Percentiles rank a stretch among this genome's conserved stretches.
phyloP scores from a whole-genome alignment of 2,329 filamentous ascomycete species.

The Penicillium olsonii region DNA sequence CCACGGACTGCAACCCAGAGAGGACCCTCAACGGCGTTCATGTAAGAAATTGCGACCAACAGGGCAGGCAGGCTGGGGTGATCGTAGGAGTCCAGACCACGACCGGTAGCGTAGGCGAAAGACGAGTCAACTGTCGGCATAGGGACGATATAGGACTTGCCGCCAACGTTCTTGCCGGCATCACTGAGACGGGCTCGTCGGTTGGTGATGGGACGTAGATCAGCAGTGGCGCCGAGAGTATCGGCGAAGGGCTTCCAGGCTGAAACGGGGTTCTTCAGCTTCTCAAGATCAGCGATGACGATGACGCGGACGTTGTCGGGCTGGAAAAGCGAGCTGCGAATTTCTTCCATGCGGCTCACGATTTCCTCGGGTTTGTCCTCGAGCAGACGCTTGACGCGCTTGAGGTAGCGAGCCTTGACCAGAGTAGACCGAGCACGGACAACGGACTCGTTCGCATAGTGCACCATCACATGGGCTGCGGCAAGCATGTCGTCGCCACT shows the following conservation, averaged over 20 bases:
- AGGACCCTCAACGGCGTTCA: conserved; percentile 90
- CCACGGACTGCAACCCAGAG: conserved; percentile 93
- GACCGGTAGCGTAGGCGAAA: conserved; percentile 74
- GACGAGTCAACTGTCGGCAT: conserved; percentile 93
- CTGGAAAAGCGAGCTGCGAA: conserved; percentile 75
- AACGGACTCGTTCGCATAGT: conserved; percentile 75
- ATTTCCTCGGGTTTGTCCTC: conserved; percentile 74
- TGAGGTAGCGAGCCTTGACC: conserved; percentile 84
- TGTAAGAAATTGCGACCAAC: conserved; percentile 84
- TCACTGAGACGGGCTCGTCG: conserved; percentile 71
- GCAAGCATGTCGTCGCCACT: conserved; percentile 67
- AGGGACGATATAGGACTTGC: conserved; percentile 75
- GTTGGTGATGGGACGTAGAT: conserved; percentile 70
- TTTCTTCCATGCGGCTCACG: conserved; percentile 72
- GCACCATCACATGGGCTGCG: conserved; percentile 71
- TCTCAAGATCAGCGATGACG: conserved; percentile 77
- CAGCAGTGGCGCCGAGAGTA: conserved; percentile 53
- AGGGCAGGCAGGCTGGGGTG: conserved; percentile 80
- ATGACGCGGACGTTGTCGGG: conserved; percentile 84
- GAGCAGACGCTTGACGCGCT: conserved; percentile 78
- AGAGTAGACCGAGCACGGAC: conserved; percentile 77
- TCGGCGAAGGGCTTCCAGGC: conserved; percentile 71
- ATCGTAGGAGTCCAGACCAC: conserved; percentile 72
- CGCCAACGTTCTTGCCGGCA: conserved; percentile 73
- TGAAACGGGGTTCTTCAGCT: conserved; percentile 72